Evolutionary conservation across 768 basidiomycete genomes (phyloP), one percentile per base, ranked within the genome.

Genomic region (Calvatia gigantea): DNA sequence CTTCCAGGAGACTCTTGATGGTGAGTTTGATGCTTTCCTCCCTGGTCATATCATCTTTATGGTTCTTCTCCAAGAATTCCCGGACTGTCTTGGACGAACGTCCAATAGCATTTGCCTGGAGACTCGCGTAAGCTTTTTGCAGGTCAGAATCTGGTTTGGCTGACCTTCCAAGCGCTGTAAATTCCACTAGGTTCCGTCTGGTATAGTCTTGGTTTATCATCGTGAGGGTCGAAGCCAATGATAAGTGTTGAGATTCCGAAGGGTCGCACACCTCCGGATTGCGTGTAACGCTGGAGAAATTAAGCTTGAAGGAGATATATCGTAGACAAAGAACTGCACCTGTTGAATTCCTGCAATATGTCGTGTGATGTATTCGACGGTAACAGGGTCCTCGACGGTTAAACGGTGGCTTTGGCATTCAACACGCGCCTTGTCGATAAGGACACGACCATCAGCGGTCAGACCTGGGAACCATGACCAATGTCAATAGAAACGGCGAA

Each of bases 321-420:
- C 35, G 25, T 33, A 15, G 15, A 6, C 51, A 53, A 27, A 46
- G 9, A 48, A 9, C 48, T 79, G 32, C 52, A 94, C 96, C 82
- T 99, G 97, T 73, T 99, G 96, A 61, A 98, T 93, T n/a, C 94
- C 93, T 51, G 97, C 97, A 67, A 99, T 89, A 73, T 97, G 90
- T 68, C 96, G 85, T 27, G 97, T 97, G 65, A 99, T 98, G 67
- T 98, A 99, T 70, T 99, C 97, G 27, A 99, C 90, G 15, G 91
- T 94, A 48, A 97, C 97, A 11, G 97, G 97, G 69, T 98, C 97
- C 68, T 98, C 97, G 31, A 98, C 97, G 0, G 94, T 98, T 57
- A 98, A 75, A 17, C 97, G 87, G 75, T 99, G 95, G 54, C 88
- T 93, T 69, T 98, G 97, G 66, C 97, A 98, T 77, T 99, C 97